Conservation (phyloP, 148 eudicot genomes). For the Cornus controversa region DNA sequence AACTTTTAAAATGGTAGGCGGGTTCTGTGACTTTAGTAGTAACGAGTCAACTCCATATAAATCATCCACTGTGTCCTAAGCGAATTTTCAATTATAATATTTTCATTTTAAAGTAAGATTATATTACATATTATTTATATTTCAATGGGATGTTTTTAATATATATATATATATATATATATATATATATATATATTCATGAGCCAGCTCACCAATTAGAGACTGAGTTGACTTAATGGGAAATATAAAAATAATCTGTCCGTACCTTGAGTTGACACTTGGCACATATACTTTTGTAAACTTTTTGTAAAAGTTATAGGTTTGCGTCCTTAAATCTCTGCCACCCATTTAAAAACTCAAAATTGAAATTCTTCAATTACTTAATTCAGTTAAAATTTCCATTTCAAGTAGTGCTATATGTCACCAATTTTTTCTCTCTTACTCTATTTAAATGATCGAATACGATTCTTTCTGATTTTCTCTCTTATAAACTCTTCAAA, state of each 20-base stretch:
- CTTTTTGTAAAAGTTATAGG: background rate
- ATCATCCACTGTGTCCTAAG: background rate
- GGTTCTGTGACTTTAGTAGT: background rate
- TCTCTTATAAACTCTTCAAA: too few species aligned
- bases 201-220: conserved; percentile 4
- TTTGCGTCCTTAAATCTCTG: background rate
- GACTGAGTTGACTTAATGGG: background rate
- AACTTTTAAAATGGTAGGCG: background rate
- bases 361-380: background rate
- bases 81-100: background rate
- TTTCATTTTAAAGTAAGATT: background rate
- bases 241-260: background rate
- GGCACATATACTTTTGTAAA: background rate
- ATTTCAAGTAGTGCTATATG: background rate
- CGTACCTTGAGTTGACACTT: background rate
- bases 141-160: background rate
- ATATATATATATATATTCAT: background rate
- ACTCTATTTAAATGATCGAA: background rate
- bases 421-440: background rate
- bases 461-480: background rate
- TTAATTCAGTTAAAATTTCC: too few species aligned
- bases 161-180: background rate
- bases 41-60: conserved; percentile 8
- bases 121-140: background rate
- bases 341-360: conserved; percentile 1